Evolutionary conservation across 306 rosid species (phyloP).

Genomic region (Malus domestica): ASM211411v1 NC_041802.1:14021501-14022000

Average conservation of each 20-base stretch:
- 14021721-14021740: neutral
- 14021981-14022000: too few species aligned
- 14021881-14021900: neutral
- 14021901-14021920: neutral
- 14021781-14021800: too few species aligned
- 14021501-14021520: conserved; percentile 29
- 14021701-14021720: neutral
- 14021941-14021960: too few species aligned
- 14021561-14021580: conserved; percentile 18
- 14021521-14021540: conserved; percentile 30
- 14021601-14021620: conserved; percentile 66
- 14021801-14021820: neutral
- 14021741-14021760: neutral
- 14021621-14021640: conserved; percentile 33
- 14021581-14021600: conserved; percentile 23
- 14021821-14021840: neutral
- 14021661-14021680: conserved; percentile 29
- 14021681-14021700: neutral
- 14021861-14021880: neutral
- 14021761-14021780: neutral
- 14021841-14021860: neutral
- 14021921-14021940: too few species aligned
- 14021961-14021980: too few species aligned
- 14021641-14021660: conserved; percentile 33
- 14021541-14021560: conserved; percentile 71